Conservation (phyloP, 2,329 filamentous ascomycete species). For the Lasiodiplodia theobromae region DNA sequence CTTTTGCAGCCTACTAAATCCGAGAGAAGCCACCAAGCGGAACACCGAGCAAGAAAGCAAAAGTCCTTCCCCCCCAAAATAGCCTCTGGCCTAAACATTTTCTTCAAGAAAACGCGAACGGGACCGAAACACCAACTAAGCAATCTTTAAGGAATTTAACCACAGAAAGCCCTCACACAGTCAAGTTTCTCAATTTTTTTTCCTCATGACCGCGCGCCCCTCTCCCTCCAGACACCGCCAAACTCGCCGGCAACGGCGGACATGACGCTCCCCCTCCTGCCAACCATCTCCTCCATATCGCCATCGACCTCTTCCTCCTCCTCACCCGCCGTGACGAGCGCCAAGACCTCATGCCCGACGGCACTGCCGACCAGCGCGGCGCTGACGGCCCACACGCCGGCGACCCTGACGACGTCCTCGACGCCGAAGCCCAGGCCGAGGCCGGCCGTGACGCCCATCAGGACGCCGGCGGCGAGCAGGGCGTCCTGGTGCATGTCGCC, state of each 20-base stretch:
- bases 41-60: no score
- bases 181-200: no score
- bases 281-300: conserved; percentile 7
- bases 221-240: conserved; percentile 16
- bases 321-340: background rate
- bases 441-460: conserved; percentile 12
- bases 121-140: no score
- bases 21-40: no score
- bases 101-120: no score
- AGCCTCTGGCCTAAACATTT: no score
- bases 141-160: no score
- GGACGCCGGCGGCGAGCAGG: background rate
- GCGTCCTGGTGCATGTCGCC: conserved; percentile 21
- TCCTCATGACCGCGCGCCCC: background rate
- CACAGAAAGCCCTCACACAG: no score
- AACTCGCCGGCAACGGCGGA: conserved; percentile 2
- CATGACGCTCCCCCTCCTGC: conserved; percentile 17
- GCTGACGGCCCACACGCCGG: background rate
- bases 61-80: no score
- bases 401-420: conserved; percentile 12
- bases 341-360: conserved; percentile 15
- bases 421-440: background rate
- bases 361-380: conserved; percentile 10
- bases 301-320: background rate
- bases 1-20: no score